Evolutionary conservation across 164 flowering plant species (phyloP), one percentile per base, ranked within the genome.

Genomic region (Dillenia turbinata): DNA sequence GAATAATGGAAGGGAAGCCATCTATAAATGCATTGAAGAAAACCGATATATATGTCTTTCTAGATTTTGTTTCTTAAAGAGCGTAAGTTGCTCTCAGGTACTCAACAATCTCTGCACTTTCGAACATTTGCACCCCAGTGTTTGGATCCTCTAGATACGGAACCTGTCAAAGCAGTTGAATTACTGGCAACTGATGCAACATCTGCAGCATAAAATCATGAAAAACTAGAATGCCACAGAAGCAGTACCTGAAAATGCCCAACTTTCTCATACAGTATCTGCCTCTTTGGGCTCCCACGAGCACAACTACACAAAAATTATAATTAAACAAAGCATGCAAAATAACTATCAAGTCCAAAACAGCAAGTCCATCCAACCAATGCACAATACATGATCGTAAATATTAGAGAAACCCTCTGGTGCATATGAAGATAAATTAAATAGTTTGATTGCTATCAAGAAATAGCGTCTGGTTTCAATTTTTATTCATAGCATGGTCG

Each of bases 91-190:
- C 88, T 73, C 59, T 73, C 43, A 95, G 71, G 64, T 95, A 91
- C 14, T 91, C 94, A 40, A 89, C 72, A 55, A 95, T 91, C 54
- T 86, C 94, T 62, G 97, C 99, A 76, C 99, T 95, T 71, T 95
- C 99, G 71, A 91, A 95, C 92, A 85, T 88, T 62, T 82, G 66
- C 44, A 95, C 82, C 24, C 97, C 99, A 17, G 99, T 95, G 56
- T 91, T 95, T 51, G 99, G 97, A 71, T 95, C 99, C 74, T 88
- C 92, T 52, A 95, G 63, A 63, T 85, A 90, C 15, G 97, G 97
- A 52, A 63, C 96, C 98, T 93, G 81, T 26, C 51, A 40, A 60
- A 57, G 14, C 75, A 66, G 3, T 15, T 44, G 40, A 33, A 33
- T 33, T 33, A 33, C 40, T 33, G 40, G 40, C 40, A 33, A 33